Evolutionary conservation across 371 early-diverging fungal genomes (phyloP), one percentile per base, ranked within the genome.

Genomic region (Dinochytrium kinnereticum): DNA sequence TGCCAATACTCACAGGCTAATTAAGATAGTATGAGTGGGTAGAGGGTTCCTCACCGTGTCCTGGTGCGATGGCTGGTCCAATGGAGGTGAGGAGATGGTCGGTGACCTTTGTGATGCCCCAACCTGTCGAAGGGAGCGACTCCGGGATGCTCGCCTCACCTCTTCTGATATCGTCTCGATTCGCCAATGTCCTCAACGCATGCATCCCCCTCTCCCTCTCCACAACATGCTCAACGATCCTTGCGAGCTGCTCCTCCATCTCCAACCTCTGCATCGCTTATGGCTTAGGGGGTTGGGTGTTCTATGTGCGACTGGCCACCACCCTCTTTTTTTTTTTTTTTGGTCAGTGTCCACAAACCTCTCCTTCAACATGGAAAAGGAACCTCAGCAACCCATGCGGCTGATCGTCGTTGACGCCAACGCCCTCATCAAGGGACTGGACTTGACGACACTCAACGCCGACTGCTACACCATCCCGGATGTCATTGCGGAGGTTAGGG

Each of bases 401-500:
- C 10, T 84, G 28, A 80, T 93, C 13, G 89, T 92, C n/a, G 77
- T 92, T 26, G 92, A 92, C 78, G 83, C 92, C 13, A 90, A 86
- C n/a, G 85, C 90, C 21, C 84, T 93, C 37, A 70, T 92, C 82
- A 88, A 85, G 80, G 85, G 78, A 59, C 71, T 82, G 34, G 75
- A 33, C 3, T 76, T 80, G 57, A 80, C 76, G 71, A 77, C 71
- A 65, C 73, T 94, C 57, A 94, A 94, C 0, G 86, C 90, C 38
- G 87, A 90, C 37, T 92, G 95, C 69, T 90, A 90, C 68, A 95
- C 97, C 30, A 87, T 93, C 34, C 94, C 95, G 13, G 96, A 97
- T 77, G 96, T 98, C 5, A 64, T 96, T 33, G 80, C 78, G 44
- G 98, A 98, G 85, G 85, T 98, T 66, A 86, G 93, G 38, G 96